These are phyloP conservation scores for Dryas alaskensis DNA, from an alignment of 306 rosid genomes.

Conservation along the genomic window DNA sequence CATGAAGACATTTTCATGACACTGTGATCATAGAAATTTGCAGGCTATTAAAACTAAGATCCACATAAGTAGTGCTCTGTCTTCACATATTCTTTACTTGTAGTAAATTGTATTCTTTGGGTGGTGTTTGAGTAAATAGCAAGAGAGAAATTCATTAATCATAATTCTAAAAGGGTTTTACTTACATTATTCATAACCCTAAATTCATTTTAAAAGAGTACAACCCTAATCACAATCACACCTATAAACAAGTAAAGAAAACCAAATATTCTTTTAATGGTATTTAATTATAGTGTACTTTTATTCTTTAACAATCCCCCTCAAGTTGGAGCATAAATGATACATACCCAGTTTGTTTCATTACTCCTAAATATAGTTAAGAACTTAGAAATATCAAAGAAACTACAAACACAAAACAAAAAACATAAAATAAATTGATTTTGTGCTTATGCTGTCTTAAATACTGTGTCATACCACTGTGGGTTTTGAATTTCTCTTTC, in stretches of 20 bases:
- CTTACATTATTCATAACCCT: neutral
- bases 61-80: neutral
- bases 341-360: neutral
- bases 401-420: neutral
- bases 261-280: neutral
- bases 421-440: neutral
- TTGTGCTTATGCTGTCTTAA: neutral
- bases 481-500: neutral
- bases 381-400: neutral
- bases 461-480: neutral
- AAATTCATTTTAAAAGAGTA: neutral
- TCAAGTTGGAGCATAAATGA: neutral
- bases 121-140: neutral
- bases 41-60: neutral
- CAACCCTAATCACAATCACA: neutral
- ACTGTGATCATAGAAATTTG: neutral
- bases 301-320: neutral
- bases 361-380: neutral
- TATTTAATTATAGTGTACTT: neutral
- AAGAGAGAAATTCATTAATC: neutral
- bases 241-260: neutral
- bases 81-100: too few species aligned
- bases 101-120: neutral
- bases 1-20: neutral
- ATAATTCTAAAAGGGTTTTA: neutral